Conservation (phyloP, 257 asterid species). For the Paulownia fortunei region DNA sequence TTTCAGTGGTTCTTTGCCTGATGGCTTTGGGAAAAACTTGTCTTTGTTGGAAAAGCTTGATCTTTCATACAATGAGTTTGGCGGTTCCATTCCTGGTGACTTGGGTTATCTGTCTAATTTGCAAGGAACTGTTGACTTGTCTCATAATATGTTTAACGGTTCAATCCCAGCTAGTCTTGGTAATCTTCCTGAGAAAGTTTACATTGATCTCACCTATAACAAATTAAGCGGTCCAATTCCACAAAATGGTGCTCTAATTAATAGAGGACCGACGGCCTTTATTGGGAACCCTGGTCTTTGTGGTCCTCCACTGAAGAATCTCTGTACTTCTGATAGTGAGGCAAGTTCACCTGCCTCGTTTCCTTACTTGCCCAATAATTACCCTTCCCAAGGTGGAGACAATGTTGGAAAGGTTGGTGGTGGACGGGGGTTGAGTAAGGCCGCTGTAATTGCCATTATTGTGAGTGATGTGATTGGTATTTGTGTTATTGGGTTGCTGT, state of each 20-base stretch:
- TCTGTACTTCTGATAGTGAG: slow-evolving; percentile 56
- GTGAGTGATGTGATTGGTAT: slow-evolving; percentile 83
- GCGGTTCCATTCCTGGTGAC: slow-evolving; percentile 69
- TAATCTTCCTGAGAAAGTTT: slow-evolving; percentile 86
- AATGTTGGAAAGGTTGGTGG: slow-evolving; percentile 23
- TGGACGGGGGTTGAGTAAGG: slow-evolving; percentile 58
- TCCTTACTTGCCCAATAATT: slow-evolving; percentile 65
- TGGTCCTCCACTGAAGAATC: slow-evolving; percentile 85
- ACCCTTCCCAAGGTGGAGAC: slow-evolving; percentile 48
- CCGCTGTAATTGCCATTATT: slow-evolving; percentile 59
- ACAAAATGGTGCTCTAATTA: slow-evolving; percentile 84
- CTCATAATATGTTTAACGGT: slow-evolving; percentile 76
- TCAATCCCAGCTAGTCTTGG: slow-evolving; percentile 81
- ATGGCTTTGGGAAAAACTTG: slow-evolving; percentile 67
- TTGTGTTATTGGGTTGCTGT: slow-evolving; percentile 71
- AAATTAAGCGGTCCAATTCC: slow-evolving; percentile 86
- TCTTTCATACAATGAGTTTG: slow-evolving; percentile 64
- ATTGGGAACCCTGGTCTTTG: slow-evolving; percentile 85
- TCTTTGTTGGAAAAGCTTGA: slow-evolving; percentile 63
- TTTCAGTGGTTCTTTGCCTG: slow-evolving; percentile 65
- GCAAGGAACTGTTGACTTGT: slow-evolving; percentile 79
- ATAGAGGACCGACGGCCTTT: slow-evolving; percentile 96
- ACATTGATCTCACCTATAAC: slow-evolving; percentile 82
- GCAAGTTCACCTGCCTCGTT: slow-evolving; percentile 56
- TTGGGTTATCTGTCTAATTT: slow-evolving; percentile 70